These are phyloP conservation scores for Paspalum vaginatum DNA, from an alignment of 176 grass and related monocot genomes.

Conservation along the genomic window DNA sequence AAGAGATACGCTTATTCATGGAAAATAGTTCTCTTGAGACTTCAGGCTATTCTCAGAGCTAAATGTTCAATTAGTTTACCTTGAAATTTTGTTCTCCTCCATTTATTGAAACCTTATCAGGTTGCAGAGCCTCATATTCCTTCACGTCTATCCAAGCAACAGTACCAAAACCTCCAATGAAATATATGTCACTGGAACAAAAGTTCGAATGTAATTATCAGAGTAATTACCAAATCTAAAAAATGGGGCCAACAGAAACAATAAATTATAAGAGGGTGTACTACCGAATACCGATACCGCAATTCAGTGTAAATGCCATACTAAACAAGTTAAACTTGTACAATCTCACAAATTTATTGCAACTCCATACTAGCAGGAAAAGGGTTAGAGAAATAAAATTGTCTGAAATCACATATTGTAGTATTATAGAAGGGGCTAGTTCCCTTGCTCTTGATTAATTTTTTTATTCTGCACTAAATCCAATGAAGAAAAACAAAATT, in stretches of 20 bases:
- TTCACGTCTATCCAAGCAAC: conserved; percentile 86
- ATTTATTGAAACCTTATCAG: conserved; percentile 80
- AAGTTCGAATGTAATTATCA: conserved; percentile 5
- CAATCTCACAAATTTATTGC: not conserved
- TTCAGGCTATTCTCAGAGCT: not conserved
- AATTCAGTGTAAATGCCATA: not conserved
- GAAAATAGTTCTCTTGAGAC: not conserved
- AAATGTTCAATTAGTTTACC: conserved; percentile 36
- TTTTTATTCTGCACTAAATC: not conserved
- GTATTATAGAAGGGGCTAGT: not conserved
- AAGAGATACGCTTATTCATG: not conserved
- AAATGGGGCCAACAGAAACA: not conserved
- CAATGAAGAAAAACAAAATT: not conserved
- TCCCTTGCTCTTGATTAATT: not conserved
- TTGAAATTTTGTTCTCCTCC: conserved; percentile 81
- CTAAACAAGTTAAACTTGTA: not conserved
- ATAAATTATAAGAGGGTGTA: not conserved
- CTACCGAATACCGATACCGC: not conserved
- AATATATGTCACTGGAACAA: conserved; percentile 75
- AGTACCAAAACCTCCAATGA: conserved; percentile 92
- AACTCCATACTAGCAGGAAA: not conserved
- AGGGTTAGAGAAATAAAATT: not conserved
- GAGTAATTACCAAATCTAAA: not conserved
- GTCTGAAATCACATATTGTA: not conserved
- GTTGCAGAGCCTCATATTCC: conserved; percentile 61